phyloP scores from a whole-genome alignment of 108 stramenopile species.

The Cylindrotheca fusiformis region DNA sequence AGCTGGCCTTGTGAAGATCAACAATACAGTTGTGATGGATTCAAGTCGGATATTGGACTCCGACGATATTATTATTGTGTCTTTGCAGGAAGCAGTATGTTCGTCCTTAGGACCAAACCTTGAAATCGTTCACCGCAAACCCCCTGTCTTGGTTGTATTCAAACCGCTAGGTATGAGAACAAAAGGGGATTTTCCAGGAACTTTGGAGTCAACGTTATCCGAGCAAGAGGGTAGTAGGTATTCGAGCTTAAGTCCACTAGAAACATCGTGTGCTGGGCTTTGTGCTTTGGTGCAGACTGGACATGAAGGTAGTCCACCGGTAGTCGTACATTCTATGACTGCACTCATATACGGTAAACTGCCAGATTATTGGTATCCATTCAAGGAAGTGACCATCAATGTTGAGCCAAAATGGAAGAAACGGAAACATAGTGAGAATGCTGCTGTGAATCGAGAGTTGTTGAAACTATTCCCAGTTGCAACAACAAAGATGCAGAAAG shows the following conservation, averaged over 20 bases:
- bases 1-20: conserved; percentile 37
- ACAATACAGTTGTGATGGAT: conserved; percentile 42
- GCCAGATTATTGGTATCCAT: conserved; percentile 42
- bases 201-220: conserved; percentile 19
- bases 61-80: conserved; percentile 6
- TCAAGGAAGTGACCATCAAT: conserved; percentile 16
- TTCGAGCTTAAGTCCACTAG: conserved; percentile 39
- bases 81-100: not conserved
- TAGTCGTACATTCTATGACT: conserved; percentile 31
- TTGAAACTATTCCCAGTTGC: conserved; percentile 1
- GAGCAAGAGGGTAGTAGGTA: conserved; percentile 25
- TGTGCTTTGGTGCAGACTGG: conserved; percentile 28
- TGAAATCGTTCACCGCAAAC: conserved; percentile 13
- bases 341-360: conserved; percentile 48
- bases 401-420: conserved; percentile 35
- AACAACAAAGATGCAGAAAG: conserved; percentile 1
- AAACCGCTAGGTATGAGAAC: conserved; percentile 61
- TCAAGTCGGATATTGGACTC: conserved; percentile 43
- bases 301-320: not conserved
- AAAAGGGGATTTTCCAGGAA: conserved; percentile 25
- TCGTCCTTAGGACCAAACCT: conserved; percentile 5
- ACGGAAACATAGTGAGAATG: conserved; percentile 19
- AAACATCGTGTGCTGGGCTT: conserved; percentile 55
- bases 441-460: conserved; percentile 10
- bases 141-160: conserved; percentile 26